Conservation (phyloP, 2,329 filamentous ascomycete genomes). For the Zopfia rhizophila region DNA sequence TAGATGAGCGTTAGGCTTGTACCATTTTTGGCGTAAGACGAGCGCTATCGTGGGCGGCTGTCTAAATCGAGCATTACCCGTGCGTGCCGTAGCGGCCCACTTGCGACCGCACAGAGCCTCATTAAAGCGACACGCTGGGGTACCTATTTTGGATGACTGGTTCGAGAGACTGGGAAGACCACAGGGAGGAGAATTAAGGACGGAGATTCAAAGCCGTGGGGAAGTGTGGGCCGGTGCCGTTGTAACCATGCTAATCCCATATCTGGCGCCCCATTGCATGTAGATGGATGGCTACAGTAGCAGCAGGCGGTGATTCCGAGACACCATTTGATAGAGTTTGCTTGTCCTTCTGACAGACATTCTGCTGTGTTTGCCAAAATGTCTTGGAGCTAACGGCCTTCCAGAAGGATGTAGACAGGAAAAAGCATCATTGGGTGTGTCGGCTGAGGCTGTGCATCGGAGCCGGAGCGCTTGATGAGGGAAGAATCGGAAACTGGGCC, state of each 20-base stretch:
- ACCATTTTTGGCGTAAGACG: conserved; percentile 37
- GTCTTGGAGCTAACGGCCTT: conserved; percentile 30
- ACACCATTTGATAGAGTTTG: conserved; percentile 26
- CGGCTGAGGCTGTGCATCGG: conserved; percentile 38
- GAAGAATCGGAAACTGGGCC: conserved; percentile 19
- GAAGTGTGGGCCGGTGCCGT: conserved; percentile 6
- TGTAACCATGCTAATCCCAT: conserved; percentile 17
- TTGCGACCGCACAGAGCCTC: conserved; percentile 41
- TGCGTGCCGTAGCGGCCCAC: conserved; percentile 32
- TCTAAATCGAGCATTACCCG: conserved; percentile 33
- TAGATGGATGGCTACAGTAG: conserved; percentile 27
- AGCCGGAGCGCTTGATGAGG: conserved; percentile 41
- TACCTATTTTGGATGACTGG: conserved; percentile 20
- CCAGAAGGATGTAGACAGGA: conserved; percentile 29
- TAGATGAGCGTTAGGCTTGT: conserved; percentile 7
- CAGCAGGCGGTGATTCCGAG: conserved; percentile 28
- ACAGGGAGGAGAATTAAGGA: conserved; percentile 11
- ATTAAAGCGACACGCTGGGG: conserved; percentile 34
- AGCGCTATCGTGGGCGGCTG: conserved; percentile 41
- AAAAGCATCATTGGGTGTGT: conserved; percentile 22
- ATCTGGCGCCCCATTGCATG: conserved; percentile 25
- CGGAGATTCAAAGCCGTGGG: conserved; percentile 23
- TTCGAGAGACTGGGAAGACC: conserved; percentile 9
- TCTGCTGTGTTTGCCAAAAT: conserved; percentile 25
- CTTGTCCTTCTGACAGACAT: conserved; percentile 25